Evolutionary conservation across 495 filamentous ascomycete species (phyloP).

Genomic region (Daldinia caldariorum): DNA sequence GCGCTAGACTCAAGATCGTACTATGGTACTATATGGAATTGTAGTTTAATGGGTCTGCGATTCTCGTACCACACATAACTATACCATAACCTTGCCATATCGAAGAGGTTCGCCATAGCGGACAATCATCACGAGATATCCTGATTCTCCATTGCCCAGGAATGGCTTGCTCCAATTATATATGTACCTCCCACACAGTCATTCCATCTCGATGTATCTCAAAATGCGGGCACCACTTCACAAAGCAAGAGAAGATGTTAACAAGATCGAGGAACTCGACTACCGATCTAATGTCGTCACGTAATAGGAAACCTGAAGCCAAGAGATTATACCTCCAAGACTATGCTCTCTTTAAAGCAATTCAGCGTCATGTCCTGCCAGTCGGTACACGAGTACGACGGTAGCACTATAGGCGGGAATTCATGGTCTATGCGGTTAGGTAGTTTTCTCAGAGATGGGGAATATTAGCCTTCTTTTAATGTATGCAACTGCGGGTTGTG

Average conservation of each 20-base stretch:
- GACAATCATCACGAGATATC: constrained; percentile 41
- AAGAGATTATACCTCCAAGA: constrained; percentile 31
- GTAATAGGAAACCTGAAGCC: constrained; percentile 34
- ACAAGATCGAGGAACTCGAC: constrained; percentile 12
- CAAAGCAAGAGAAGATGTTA: constrained; percentile 12
- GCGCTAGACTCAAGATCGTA: constrained; percentile 25
- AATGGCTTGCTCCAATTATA: constrained; percentile 12
- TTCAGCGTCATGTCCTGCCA: constrained; percentile 30
- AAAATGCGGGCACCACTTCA: constrained; percentile 20
- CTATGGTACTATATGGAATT: constrained; percentile 2
- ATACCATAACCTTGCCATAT: constrained; percentile 33
- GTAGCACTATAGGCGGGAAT: constrained; percentile 38
- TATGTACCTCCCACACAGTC: not conserved
- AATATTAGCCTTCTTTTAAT: constrained; percentile 23
- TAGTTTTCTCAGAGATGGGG: constrained; percentile 20
- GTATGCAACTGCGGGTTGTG: constrained; percentile 30
- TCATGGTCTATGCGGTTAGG: constrained; percentile 29
- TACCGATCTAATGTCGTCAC: constrained; percentile 33
- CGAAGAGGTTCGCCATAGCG: constrained; percentile 33
- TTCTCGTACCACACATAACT: constrained; percentile 25
- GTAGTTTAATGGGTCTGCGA: constrained; percentile 26
- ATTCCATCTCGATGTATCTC: constrained; percentile 20
- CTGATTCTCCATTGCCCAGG: constrained; percentile 13
- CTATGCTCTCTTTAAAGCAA: constrained; percentile 16
- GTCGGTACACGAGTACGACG: constrained; percentile 33